Base-by-base conservation (phyloP, 2,329 filamentous ascomycete genomes). In the Stachybotrys chlorohalonatus region DNA sequence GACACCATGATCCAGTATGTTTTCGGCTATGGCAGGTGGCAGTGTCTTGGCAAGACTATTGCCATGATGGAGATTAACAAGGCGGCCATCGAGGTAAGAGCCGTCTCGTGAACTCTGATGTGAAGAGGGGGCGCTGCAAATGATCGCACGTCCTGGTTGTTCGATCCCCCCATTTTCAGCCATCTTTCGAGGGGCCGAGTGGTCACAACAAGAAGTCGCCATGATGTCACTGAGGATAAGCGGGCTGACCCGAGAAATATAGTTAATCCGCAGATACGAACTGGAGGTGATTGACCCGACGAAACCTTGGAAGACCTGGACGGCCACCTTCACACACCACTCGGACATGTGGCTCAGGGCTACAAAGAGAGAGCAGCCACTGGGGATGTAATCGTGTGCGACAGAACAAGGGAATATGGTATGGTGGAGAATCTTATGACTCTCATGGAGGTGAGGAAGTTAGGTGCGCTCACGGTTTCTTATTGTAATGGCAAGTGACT, bases 41-140 rank as follows among this genome's bases (percentile, higher is more conserved):
- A 68, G 59, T 79, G 77, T 57, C 61, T 79, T 17, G 77, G 77
- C 6, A 75, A 71, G 42, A 46, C 57, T 11, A 70, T 77, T 24
- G 73, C 73, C 1, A 62, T 70, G 50, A 70, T 76, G 59, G 73
- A 76, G 62, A 54, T 76, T 46, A 69, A 72, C 56, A 77, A 77
- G 60, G 36, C 36, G 8, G 36, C 36, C 2, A 42, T 42, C 36
- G 36, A 42, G 13, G 36, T 42, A 42, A 42, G 36, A 9, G 5
- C 13, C 36, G 13, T 42, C 13, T 42, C 13, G 8, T 42, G 9
- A 9, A 42, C 2, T 4, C 4, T 24, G 24, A 24, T 24, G 24
- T 24, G 24, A 24, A 24, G 24, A 24, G 24, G 24, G 4, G 2
- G 4, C 24, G 24, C 24, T 24, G 4, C 24, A 24, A 24, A 24